These are phyloP conservation scores for Camelina sativa DNA, from an alignment of 345 rosid genomes.

Conservation along the genomic window DNA sequence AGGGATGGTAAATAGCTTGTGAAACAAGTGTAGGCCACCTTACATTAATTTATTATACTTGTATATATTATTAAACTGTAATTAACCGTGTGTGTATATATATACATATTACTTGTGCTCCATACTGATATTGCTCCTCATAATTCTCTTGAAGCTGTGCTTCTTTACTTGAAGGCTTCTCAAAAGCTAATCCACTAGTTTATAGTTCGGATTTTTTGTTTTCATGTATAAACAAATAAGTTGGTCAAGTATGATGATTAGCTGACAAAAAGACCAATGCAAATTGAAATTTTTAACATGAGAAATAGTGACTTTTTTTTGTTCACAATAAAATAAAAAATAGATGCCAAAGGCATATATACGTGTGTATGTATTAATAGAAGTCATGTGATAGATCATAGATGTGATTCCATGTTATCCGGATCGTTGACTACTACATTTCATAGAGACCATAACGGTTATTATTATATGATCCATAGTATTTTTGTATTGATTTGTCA, in stretches of 20 bases:
- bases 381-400: conserved; percentile 39
- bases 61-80: conserved; percentile 10
- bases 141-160: not conserved
- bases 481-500: not conserved
- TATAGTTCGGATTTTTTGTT: not conserved
- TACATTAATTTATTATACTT: conserved; percentile 7
- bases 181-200: not conserved
- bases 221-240: too few relatives aligned
- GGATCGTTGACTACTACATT: conserved; percentile 40
- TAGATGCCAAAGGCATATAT: conserved; percentile 28
- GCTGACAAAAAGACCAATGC: not conserved
- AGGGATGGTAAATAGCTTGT: conserved; percentile 44
- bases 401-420: conserved; percentile 44
- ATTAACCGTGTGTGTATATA: conserved; percentile 22
- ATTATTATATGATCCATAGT: not conserved
- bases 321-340: not conserved
- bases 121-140: not conserved
- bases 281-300: not conserved
- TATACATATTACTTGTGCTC: not conserved
- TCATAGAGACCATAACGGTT: conserved; percentile 15
- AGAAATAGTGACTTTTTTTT: not conserved
- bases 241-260: not conserved
- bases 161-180: not conserved
- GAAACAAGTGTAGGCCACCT: conserved; percentile 1
- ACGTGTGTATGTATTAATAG: conserved; percentile 33